Evolutionary conservation across 2,329 filamentous ascomycete genomes (phyloP).

Genomic region (Waltergamsia citrina): DNA sequence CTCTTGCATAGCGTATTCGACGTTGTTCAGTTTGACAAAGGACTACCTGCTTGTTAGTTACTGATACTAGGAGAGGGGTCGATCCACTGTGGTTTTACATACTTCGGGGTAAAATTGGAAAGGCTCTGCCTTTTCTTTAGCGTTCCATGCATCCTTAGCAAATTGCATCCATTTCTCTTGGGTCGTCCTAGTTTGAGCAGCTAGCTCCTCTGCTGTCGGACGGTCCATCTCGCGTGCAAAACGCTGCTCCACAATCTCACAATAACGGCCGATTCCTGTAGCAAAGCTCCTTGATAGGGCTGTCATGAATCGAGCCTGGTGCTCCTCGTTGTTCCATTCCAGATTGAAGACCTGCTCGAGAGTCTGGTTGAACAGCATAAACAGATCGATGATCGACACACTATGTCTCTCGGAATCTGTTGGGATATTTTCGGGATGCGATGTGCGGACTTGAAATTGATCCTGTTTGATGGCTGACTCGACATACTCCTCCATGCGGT

Average conservation of each 20-base stretch:
- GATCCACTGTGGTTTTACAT: too few species aligned
- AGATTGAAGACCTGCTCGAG: constrained; percentile 79
- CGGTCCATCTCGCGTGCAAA: constrained; percentile 93
- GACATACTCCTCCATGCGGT: constrained; percentile 72
- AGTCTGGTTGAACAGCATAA: constrained; percentile 86
- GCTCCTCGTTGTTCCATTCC: constrained; percentile 87
- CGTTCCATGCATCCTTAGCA: constrained; percentile 87
- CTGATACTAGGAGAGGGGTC: not conserved
- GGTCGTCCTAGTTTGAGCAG: constrained; percentile 64
- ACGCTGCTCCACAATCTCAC: constrained; percentile 76
- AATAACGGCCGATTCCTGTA: constrained; percentile 76
- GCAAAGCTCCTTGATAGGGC: constrained; percentile 78
- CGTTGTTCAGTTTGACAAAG: constrained; percentile 94
- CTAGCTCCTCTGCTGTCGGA: constrained; percentile 77
- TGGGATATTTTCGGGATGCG: constrained; percentile 51
- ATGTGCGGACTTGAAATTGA: constrained; percentile 65
- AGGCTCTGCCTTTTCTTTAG: constrained; percentile 86
- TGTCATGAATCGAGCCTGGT: constrained; percentile 97
- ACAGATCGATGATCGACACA: constrained; percentile 86
- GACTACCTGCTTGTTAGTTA: constrained; percentile 45
- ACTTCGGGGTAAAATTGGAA: constrained; percentile 96
- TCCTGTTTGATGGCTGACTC: constrained; percentile 89
- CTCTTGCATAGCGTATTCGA: constrained; percentile 88
- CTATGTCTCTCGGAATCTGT: constrained; percentile 83
- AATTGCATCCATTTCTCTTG: constrained; percentile 91